phyloP scores from a whole-genome alignment of 768 basidiomycete species.

The Amanita rimosa region DNA sequence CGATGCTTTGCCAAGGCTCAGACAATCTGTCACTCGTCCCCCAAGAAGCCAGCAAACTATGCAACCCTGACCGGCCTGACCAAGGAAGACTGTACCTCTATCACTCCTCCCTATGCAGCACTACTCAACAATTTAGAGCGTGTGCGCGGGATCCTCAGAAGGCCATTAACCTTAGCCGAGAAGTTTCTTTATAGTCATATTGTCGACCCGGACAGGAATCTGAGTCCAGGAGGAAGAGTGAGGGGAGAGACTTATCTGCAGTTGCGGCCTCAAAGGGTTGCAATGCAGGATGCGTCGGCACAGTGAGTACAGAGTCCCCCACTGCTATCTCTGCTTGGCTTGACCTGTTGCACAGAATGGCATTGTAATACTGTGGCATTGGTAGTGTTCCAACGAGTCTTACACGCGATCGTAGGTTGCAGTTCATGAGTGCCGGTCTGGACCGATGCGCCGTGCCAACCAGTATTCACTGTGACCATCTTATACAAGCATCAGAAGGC shows the following conservation, averaged over 20 bases:
- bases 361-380: slow-evolving; percentile 40
- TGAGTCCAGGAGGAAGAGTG: slow-evolving; percentile 54
- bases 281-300: slow-evolving; percentile 92
- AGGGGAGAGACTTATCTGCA: slow-evolving; percentile 87
- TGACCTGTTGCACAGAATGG: slow-evolving; percentile 46
- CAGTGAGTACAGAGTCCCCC: slow-evolving; percentile 44
- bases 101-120: slow-evolving; percentile 75
- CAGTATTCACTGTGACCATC: slow-evolving; percentile 96
- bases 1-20: not conserved
- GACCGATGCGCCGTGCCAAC: slow-evolving; percentile 74
- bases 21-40: slow-evolving; percentile 10
- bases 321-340: slow-evolving; percentile 7
- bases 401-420: slow-evolving; percentile 41
- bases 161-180: slow-evolving; percentile 89
- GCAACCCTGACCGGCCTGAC: slow-evolving; percentile 19
- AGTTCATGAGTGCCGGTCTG: slow-evolving; percentile 97
- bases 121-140: slow-evolving; percentile 60
- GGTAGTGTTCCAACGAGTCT: not conserved
- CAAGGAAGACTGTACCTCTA: slow-evolving; percentile 39
- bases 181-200: slow-evolving; percentile 97
- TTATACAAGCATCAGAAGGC: slow-evolving; percentile 89
- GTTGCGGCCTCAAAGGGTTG: slow-evolving; percentile 85
- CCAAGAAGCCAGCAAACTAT: slow-evolving; percentile 27
- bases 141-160: slow-evolving; percentile 59
- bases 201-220: slow-evolving; percentile 59